Percentiles rank a stretch among this genome's conserved stretches.
These are phyloP conservation scores for Taphrina pruni DNA, from an alignment of 1,139 yeast genomes.

Conservation along the genomic window DNA sequence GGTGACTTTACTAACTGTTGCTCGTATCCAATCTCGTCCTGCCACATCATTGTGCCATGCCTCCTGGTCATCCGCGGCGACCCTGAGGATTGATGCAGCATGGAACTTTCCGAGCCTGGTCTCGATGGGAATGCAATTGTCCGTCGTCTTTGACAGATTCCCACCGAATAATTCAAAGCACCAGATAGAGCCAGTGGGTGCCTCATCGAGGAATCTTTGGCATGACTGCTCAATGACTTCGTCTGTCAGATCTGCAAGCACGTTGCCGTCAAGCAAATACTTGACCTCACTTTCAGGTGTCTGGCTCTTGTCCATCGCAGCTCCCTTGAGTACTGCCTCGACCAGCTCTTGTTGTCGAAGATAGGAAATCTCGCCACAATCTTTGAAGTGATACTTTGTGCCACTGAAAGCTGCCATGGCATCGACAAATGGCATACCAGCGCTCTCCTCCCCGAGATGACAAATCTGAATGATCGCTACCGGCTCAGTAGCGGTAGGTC, in stretches of 20 bases:
- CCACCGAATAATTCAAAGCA: conserved; percentile 29
- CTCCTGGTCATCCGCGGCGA: conserved; percentile 12
- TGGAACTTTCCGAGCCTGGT: conserved; percentile 17
- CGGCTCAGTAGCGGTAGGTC: conserved; percentile 19
- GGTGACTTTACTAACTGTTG: conserved; percentile 7
- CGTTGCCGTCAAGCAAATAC: conserved; percentile 24
- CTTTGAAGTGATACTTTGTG: conserved; percentile 21
- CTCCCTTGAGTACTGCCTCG: conserved; percentile 28
- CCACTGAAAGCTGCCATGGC: conserved; percentile 21
- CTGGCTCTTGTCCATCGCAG: conserved; percentile 6
- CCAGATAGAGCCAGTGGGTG: conserved; percentile 26
- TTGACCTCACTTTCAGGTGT: conserved; percentile 18
- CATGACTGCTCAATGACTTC: conserved; percentile 17
- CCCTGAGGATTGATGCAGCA: conserved; percentile 20
- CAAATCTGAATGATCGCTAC: conserved; percentile 24
- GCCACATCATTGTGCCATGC: conserved; percentile 18
- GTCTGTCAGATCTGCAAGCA: conserved; percentile 12
- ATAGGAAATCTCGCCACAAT: conserved; percentile 23
- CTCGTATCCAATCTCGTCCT: conserved; percentile 32
- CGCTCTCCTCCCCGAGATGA: conserved; percentile 11
- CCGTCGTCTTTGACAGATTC: background rate
- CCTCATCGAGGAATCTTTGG: conserved; percentile 12
- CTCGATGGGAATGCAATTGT: conserved; percentile 16
- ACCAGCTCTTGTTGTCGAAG: conserved; percentile 31
- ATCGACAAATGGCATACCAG: conserved; percentile 6